These are phyloP conservation scores for Dictyostelium capitatum DNA, from an alignment of 78 protist genomes.

Conservation along the genomic window DNA sequence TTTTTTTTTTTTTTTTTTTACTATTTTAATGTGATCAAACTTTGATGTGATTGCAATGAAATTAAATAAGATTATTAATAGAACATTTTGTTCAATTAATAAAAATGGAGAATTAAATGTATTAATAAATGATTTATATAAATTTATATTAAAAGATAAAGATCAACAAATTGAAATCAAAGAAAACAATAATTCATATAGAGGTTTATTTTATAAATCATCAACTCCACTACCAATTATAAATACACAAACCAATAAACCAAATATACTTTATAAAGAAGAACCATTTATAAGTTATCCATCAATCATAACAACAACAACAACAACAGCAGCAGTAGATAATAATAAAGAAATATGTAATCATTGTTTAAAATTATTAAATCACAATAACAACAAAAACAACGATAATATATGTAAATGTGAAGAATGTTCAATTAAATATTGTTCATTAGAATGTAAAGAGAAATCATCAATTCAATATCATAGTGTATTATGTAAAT, in stretches of 20 bases:
- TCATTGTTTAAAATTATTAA: conserved; percentile 26
- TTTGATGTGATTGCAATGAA: too few species aligned
- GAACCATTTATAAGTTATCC: conserved; percentile 57
- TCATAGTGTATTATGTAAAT: conserved; percentile 32
- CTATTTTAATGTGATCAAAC: too few species aligned
- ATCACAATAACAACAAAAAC: background rate
- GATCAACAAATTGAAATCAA: conserved; percentile 5
- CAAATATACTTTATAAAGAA: conserved; percentile 29
- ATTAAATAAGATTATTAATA: background rate
- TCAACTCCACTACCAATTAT: background rate
- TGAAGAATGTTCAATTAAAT: conserved; percentile 16
- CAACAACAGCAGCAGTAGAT: background rate
- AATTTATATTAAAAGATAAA: conserved; percentile 14
- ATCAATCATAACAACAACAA: conserved; percentile 16
- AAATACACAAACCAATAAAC: conserved; percentile 13
- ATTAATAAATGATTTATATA: conserved; percentile 5
- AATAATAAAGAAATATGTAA: conserved; percentile 20
- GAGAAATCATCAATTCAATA: conserved; percentile 14
- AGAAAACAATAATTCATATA: conserved; percentile 3
- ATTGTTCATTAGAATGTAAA: conserved; percentile 56
- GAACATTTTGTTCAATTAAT: background rate
- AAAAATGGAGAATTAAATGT: background rate
- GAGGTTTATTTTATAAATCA: conserved; percentile 38
- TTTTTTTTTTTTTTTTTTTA: too few species aligned
- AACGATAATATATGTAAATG: background rate